phyloP scores from a whole-genome alignment of 331 rosid species.

The Stylosanthes scabra region DNA sequence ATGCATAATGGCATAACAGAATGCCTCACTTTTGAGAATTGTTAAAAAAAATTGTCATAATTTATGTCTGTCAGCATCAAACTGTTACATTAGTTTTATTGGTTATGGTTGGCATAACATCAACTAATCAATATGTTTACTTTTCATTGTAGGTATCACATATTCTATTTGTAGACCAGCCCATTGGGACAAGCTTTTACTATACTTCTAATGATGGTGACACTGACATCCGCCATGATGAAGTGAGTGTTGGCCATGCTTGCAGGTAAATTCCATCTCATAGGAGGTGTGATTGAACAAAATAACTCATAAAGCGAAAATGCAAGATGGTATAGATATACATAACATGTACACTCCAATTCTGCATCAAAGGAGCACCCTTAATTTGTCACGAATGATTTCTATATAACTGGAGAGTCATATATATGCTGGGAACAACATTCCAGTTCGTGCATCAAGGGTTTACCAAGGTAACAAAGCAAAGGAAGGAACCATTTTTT shows the following conservation, averaged over 20 bases:
- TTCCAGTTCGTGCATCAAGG: slow-evolving; percentile 91
- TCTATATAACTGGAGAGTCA: slow-evolving; percentile 93
- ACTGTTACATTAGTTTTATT: slow-evolving; percentile 15
- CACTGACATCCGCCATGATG: slow-evolving; percentile 82
- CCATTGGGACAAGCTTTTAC: slow-evolving; percentile 92
- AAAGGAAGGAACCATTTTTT: slow-evolving; percentile 80
- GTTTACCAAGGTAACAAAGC: slow-evolving; percentile 88
- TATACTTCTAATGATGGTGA: slow-evolving; percentile 66
- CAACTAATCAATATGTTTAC: neutral
- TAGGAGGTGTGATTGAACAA: neutral
- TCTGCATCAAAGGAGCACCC: too few relatives aligned
- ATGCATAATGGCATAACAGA: too few relatives aligned
- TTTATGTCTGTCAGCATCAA: slow-evolving; percentile 3
- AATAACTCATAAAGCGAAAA: neutral
- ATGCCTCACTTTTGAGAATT: neutral
- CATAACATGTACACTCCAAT: too few relatives aligned
- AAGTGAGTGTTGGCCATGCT: slow-evolving; percentile 84
- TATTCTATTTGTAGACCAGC: slow-evolving; percentile 89
- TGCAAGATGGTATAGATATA: neutral
- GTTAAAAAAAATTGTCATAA: neutral
- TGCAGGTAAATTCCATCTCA: slow-evolving; percentile 63
- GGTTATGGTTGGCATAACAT: neutral
- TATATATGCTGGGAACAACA: slow-evolving; percentile 97
- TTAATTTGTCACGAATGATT: slow-evolving; percentile 71
- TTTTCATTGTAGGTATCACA: slow-evolving; percentile 70